Evolutionary conservation across 2,329 filamentous ascomycete genomes (phyloP), one percentile per base, ranked within the genome.

Genomic region (Monosporascus sp.): DNA sequence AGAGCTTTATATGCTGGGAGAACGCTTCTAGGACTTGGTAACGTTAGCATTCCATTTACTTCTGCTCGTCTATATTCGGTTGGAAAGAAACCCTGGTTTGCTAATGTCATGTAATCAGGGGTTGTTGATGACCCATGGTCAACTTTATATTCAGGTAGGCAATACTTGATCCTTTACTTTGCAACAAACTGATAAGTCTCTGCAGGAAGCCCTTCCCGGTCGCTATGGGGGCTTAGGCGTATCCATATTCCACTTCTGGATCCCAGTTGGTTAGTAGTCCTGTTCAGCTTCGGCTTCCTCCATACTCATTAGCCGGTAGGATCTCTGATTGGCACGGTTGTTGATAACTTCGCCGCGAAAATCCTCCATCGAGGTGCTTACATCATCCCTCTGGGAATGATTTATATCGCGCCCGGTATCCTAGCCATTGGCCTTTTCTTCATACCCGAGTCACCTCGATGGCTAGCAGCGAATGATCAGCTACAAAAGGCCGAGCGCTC

Each of bases 1-100:
- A 74, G 70, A 17, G 75, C 70, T 9, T 66, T 80, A 5, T 79
- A 80, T 52, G 73, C 73, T 22, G 77, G 74, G 15, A 72, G 78
- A 58, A 57, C 79, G 11, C 63, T 79, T 24, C 74, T 79, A 51
- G 78, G 78, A 2, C 55, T 79, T 8, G 73, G 75, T 5, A 67
- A 68, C 50, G 43, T 46, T 14, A 17, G 43, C 31, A 22, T 15
- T 28, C 2, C 24, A 7, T 14, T 24, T 24, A 2, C 6, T 20
- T 43, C 9, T 5, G 40, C 22, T 14, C 22, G n/a, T 43, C 40
- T 43, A 24, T 20, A 20, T 35, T 35, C 5, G 31, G 31, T 35
- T 35, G 11, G n/a, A n/a, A 28, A n/a, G 2, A 6, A 31, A 2
- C 4, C 11, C 6, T 14, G 26, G n/a, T 17, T 17, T 5, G 11